These are phyloP conservation scores for Teunomyces cretensis DNA, from an alignment of 805 yeast species.

Conservation along the genomic window DNA sequence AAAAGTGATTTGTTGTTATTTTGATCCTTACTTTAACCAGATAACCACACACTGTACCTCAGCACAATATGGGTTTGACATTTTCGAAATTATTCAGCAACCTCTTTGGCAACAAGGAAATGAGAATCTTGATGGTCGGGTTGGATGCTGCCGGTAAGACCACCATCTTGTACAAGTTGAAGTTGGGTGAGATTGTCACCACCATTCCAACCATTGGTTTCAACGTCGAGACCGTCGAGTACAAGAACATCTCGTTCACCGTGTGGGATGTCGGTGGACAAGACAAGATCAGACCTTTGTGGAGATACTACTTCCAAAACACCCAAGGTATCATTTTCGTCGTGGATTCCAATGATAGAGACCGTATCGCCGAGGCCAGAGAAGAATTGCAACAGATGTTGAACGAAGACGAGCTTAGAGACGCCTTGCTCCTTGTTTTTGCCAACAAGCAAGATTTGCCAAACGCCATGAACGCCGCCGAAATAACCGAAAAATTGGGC, in stretches of 20 bases:
- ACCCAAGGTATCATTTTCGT: slow-evolving; percentile 44
- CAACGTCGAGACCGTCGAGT: slow-evolving; percentile 44
- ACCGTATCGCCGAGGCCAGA: slow-evolving; percentile 43
- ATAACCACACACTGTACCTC: slow-evolving; percentile 3
- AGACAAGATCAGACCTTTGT: slow-evolving; percentile 43
- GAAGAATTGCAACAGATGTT: slow-evolving; percentile 46
- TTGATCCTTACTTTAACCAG: slow-evolving; percentile 4
- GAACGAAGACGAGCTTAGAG: slow-evolving; percentile 44
- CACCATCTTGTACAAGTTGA: slow-evolving; percentile 42
- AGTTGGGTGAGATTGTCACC: slow-evolving; percentile 43
- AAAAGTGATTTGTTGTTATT: slow-evolving; percentile 6
- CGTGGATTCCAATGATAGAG: slow-evolving; percentile 44
- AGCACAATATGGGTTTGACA: slow-evolving; percentile 34
- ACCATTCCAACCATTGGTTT: slow-evolving; percentile 45
- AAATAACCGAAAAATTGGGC: slow-evolving; percentile 43
- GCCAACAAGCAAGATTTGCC: slow-evolving; percentile 47
- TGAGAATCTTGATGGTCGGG: slow-evolving; percentile 46
- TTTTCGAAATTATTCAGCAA: slow-evolving; percentile 40
- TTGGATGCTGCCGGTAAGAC: slow-evolving; percentile 46
- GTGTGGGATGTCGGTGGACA: slow-evolving; percentile 49
- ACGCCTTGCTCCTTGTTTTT: slow-evolving; percentile 40
- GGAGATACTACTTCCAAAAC: slow-evolving; percentile 46
- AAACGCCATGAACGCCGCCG: slow-evolving; percentile 46
- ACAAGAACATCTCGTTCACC: slow-evolving; percentile 43
- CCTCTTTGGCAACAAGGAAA: slow-evolving; percentile 43